A percentile compares a stretch with the other conserved stretches of the same genome.
Evolutionary conservation across 1,284 basidiomycete species (phyloP).

Genomic region (Cerrena zonata): DNA sequence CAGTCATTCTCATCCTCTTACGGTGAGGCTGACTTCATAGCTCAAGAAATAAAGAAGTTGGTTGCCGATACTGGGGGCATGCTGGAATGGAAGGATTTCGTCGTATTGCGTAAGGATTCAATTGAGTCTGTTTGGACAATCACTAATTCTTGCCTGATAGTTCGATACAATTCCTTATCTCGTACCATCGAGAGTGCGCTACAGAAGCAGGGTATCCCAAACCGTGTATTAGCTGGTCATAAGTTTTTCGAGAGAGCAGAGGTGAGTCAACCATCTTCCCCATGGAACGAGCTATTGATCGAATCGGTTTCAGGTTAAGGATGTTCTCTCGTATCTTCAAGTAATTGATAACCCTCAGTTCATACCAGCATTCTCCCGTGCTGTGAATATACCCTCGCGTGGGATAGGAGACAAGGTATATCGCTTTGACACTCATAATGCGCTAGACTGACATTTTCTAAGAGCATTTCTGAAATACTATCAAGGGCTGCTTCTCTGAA

Average conservation of each 20-base stretch:
- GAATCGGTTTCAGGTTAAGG: constrained; percentile 63
- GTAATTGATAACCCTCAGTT: constrained; percentile 80
- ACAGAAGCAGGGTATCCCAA: constrained; percentile 75
- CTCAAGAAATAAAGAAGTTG: constrained; percentile 74
- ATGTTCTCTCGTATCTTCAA: constrained; percentile 83
- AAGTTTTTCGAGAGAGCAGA: constrained; percentile 85
- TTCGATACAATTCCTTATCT: constrained; percentile 81
- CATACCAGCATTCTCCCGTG: constrained; percentile 71
- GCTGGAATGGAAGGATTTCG: constrained; percentile 74
- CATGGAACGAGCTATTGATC: too few relatives aligned
- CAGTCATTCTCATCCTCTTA: constrained; percentile 42
- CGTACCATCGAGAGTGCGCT: constrained; percentile 74
- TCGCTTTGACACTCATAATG: constrained; percentile 1
- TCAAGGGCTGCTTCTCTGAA: constrained; percentile 47
- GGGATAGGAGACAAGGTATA: constrained; percentile 79
- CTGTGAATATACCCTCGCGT: constrained; percentile 72
- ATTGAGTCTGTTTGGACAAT: neutral
- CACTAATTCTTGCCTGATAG: constrained; percentile 29
- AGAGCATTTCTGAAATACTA: constrained; percentile 62
- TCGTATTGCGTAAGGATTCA: constrained; percentile 53
- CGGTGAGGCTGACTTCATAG: constrained; percentile 69
- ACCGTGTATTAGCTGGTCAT: constrained; percentile 72
- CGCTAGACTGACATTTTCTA: constrained; percentile 1
- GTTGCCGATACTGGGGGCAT: constrained; percentile 70
- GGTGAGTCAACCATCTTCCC: too few relatives aligned